phyloP scores from a whole-genome alignment of 345 rosid genomes.

The thale cress (Arabidopsis thaliana) region DNA sequence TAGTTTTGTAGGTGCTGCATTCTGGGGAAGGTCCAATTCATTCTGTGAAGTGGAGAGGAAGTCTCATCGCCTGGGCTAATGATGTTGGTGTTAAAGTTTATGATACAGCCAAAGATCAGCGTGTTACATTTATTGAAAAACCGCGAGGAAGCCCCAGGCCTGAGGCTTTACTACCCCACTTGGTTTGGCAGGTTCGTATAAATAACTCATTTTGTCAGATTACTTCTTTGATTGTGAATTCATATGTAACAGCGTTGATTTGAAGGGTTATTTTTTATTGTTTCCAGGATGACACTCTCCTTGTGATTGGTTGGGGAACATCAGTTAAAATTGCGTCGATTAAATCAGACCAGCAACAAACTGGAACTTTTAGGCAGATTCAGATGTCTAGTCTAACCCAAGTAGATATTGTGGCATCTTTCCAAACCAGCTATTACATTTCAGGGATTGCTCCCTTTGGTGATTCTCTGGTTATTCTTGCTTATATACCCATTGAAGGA shows the following conservation, averaged over 20 bases:
- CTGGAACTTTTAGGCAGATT: constrained; percentile 65
- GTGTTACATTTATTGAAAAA: constrained; percentile 91
- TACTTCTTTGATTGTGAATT: neutral
- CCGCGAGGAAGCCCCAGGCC: constrained; percentile 94
- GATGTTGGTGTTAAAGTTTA: constrained; percentile 96
- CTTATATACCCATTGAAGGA: constrained; percentile 86
- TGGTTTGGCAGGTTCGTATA: constrained; percentile 95
- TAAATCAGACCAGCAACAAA: constrained; percentile 61
- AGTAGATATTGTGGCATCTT: constrained; percentile 97
- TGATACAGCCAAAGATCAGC: constrained; percentile 88
- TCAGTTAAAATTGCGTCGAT: constrained; percentile 92
- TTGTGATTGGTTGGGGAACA: constrained; percentile 99
- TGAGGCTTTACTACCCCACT: constrained; percentile 87
- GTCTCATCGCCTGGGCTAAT: constrained; percentile 99
- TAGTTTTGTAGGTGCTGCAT: constrained; percentile 72
- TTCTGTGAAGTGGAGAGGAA: constrained; percentile 87
- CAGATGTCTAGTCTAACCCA: constrained; percentile 67
- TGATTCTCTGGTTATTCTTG: constrained; percentile 96
- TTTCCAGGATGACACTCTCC: constrained; percentile 79
- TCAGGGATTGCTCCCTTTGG: constrained; percentile 99
- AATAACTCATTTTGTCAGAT: neutral
- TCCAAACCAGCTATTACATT: constrained; percentile 96
- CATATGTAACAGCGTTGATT: constrained; percentile 11
- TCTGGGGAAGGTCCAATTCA: constrained; percentile 99
- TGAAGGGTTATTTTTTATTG: constrained; percentile 9